These are phyloP conservation scores for Fraxinus pennsylvanica DNA, from an alignment of 257 asterid species.

Conservation along the genomic window DNA sequence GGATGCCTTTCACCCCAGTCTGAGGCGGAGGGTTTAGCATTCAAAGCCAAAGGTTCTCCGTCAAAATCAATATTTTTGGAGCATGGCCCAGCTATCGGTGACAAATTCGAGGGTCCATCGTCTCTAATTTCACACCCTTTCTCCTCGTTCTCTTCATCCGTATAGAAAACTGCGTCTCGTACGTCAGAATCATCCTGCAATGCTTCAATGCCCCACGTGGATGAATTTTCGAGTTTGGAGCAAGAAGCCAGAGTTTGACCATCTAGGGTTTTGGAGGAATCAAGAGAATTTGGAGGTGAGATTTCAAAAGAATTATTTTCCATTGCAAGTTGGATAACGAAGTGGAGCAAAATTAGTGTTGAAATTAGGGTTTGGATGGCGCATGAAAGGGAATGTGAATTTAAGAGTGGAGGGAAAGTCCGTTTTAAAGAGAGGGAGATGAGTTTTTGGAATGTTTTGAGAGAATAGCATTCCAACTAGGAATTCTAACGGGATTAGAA, in stretches of 20 bases:
- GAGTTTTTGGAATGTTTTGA: neutral
- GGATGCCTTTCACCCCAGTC: slow-evolving; percentile 23
- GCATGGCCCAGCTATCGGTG: slow-evolving; percentile 42
- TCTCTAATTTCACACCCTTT: slow-evolving; percentile 24
- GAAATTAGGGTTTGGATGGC: slow-evolving; percentile 35
- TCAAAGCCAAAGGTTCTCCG: slow-evolving; percentile 13
- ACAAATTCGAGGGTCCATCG: slow-evolving; percentile 14
- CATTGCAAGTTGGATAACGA: slow-evolving; percentile 17
- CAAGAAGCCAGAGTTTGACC: neutral
- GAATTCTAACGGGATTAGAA: no score
- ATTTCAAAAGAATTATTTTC: slow-evolving; percentile 7
- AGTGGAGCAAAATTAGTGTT: neutral
- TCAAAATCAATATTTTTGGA: slow-evolving; percentile 1
- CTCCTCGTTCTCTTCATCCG: slow-evolving; percentile 27
- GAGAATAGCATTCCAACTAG: no score
- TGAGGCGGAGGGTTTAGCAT: slow-evolving; percentile 14
- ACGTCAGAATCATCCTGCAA: slow-evolving; percentile 23
- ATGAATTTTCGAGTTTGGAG: slow-evolving; percentile 13
- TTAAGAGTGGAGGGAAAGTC: slow-evolving; percentile 37
- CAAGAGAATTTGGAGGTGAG: slow-evolving; percentile 20
- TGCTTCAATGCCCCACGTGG: slow-evolving; percentile 22
- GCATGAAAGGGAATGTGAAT: neutral
- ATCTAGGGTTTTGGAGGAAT: slow-evolving; percentile 35
- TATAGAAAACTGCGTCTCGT: slow-evolving; percentile 26
- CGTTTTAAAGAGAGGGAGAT: neutral